phyloP scores from a whole-genome alignment of 441 rosid genomes.

The Euphorbia schlechtendalii region DNA sequence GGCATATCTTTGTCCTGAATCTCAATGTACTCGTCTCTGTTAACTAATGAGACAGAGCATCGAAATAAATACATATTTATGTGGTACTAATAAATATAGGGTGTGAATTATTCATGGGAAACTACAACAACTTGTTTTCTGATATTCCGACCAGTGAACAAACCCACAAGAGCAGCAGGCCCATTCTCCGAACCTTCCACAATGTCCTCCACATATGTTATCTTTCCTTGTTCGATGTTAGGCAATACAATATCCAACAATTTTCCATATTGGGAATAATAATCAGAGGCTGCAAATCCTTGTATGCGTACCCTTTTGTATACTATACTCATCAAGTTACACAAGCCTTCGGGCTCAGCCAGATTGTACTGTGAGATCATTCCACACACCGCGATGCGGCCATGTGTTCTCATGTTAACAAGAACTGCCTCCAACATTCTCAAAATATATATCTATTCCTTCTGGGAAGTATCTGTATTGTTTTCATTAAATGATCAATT shows the following conservation, averaged over 20 bases:
- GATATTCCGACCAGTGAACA: slow-evolving; percentile 55
- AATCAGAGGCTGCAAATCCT: slow-evolving; percentile 55
- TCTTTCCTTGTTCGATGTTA: slow-evolving; percentile 43
- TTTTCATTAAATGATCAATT: neutral
- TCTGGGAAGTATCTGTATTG: slow-evolving; percentile 42
- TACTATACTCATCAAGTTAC: slow-evolving; percentile 32
- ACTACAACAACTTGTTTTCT: slow-evolving; percentile 53
- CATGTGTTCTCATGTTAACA: slow-evolving; percentile 49
- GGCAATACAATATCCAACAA: slow-evolving; percentile 37
- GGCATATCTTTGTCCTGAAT: too few species aligned
- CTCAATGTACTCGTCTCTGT: too few species aligned
- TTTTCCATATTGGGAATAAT: slow-evolving; percentile 34
- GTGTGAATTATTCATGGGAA: slow-evolving; percentile 11
- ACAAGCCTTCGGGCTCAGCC: slow-evolving; percentile 39
- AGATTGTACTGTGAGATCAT: slow-evolving; percentile 53
- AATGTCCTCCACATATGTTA: slow-evolving; percentile 53
- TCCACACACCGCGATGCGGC: slow-evolving; percentile 63
- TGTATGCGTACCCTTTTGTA: slow-evolving; percentile 43
- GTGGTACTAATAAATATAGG: neutral
- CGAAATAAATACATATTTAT: too few species aligned
- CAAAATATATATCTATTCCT: slow-evolving; percentile 70
- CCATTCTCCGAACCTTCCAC: slow-evolving; percentile 47
- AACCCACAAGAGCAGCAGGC: slow-evolving; percentile 52
- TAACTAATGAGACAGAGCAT: too few species aligned
- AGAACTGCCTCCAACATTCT: slow-evolving; percentile 68